Evolutionary conservation across 768 basidiomycete species (phyloP).

Genomic region (Naematelia encephala): DNA sequence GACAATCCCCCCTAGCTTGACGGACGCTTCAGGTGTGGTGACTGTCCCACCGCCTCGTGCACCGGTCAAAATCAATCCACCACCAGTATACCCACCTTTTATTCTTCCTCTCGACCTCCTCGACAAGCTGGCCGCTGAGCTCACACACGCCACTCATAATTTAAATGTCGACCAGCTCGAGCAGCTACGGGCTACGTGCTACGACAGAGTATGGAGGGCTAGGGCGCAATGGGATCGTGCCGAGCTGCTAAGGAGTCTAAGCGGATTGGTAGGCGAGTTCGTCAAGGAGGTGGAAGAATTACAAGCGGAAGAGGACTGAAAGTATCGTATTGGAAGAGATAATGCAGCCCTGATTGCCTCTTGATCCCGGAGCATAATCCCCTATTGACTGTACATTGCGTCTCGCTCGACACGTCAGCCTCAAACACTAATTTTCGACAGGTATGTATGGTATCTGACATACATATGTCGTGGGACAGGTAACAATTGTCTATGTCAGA

Average conservation of each 20-base stretch:
- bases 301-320: conserved; percentile 7
- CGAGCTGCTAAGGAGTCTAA: conserved; percentile 61
- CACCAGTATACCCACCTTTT: conserved; percentile 64
- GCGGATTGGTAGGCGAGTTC: conserved; percentile 62
- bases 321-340: too few relatives aligned
- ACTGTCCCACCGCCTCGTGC: conserved; percentile 6
- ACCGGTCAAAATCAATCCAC: conserved; percentile 49
- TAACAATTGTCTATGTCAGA: too few relatives aligned
- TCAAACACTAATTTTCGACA: too few relatives aligned
- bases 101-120: conserved; percentile 60
- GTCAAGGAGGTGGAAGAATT: conserved; percentile 59
- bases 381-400: too few relatives aligned
- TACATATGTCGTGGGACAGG: not conserved
- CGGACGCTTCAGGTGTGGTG: not conserved
- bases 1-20: not conserved
- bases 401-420: too few relatives aligned
- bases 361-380: too few relatives aligned
- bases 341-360: too few relatives aligned
- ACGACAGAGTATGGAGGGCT: conserved; percentile 76
- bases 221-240: conserved; percentile 80
- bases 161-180: conserved; percentile 87
- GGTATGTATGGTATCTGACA: too few relatives aligned
- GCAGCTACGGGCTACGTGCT: conserved; percentile 80
- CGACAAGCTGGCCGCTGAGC: conserved; percentile 54
- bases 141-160: conserved; percentile 59